Evolutionary conservation across 2,329 filamentous ascomycete genomes (phyloP).

Genomic region (Cladosporium velox): DNA sequence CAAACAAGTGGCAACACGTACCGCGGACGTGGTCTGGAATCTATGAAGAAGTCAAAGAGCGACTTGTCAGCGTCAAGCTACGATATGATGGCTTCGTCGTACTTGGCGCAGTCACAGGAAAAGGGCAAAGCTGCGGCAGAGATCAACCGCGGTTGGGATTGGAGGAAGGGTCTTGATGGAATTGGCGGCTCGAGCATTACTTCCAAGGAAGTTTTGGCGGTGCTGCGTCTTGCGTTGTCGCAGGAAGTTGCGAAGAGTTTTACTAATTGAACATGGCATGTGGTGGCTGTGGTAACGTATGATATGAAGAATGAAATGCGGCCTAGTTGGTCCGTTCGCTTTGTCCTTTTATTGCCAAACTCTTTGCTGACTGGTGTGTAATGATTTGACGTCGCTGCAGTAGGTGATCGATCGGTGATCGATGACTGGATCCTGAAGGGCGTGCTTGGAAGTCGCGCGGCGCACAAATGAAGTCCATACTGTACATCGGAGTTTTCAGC

Average conservation of each 20-base stretch:
- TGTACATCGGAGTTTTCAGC: not conserved
- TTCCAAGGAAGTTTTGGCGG: conserved; percentile 70
- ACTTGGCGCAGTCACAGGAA: conserved; percentile 31
- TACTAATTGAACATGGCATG: conserved; percentile 32
- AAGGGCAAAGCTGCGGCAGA: conserved; percentile 29
- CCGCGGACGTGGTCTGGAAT: conserved; percentile 23
- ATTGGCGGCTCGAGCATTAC: conserved; percentile 57
- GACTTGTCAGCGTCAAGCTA: conserved; percentile 33
- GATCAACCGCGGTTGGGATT: conserved; percentile 65
- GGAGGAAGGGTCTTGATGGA: conserved; percentile 53
- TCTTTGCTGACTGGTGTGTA: not conserved
- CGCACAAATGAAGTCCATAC: not conserved
- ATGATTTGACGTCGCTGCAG: not conserved
- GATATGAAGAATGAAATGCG: conserved; percentile 1
- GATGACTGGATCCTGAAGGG: not conserved
- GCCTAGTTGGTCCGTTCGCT: not conserved
- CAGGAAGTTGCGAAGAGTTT: conserved; percentile 71
- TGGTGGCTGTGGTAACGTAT: conserved; percentile 1
- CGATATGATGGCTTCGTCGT: conserved; percentile 34
- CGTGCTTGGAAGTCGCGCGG: not conserved
- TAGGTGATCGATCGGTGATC: not conserved
- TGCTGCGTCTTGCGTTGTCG: conserved; percentile 72
- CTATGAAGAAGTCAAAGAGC: conserved; percentile 24
- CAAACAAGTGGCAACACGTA: conserved; percentile 30
- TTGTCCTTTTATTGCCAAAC: not conserved